Evolutionary conservation across 768 basidiomycete species (phyloP).

Genomic region (Tephrocybe sp.): DNA sequence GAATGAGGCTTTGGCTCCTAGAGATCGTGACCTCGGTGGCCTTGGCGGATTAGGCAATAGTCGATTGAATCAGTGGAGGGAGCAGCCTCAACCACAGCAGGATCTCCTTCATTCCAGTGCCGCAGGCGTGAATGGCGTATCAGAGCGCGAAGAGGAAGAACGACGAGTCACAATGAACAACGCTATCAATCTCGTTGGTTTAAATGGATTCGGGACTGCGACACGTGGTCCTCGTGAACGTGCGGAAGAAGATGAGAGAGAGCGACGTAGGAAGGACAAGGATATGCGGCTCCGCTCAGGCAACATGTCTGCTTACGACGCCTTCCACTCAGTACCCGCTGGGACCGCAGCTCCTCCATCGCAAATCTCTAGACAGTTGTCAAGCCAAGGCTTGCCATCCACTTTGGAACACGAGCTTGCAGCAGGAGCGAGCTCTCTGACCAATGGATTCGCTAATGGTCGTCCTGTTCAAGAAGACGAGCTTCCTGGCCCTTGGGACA

Average conservation of each 20-base stretch:
- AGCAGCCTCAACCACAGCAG: conserved; percentile 24
- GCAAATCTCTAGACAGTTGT: conserved; percentile 31
- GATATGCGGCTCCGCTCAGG: conserved; percentile 41
- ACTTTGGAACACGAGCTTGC: conserved; percentile 13
- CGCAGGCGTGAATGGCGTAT: conserved; percentile 11
- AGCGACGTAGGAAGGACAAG: conserved; percentile 52
- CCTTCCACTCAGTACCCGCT: conserved; percentile 66
- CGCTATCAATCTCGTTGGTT: conserved; percentile 40
- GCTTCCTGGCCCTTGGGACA: conserved; percentile 45
- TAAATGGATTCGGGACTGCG: conserved; percentile 26
- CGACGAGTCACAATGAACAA: conserved; percentile 34
- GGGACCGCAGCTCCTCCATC: conserved; percentile 12
- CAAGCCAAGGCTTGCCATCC: conserved; percentile 23
- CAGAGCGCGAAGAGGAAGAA: conserved; percentile 45
- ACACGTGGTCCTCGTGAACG: conserved; percentile 61
- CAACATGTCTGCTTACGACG: conserved; percentile 61
- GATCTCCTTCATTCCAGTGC: conserved; percentile 13
- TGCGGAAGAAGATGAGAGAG: conserved; percentile 57
- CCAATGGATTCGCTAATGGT: conserved; percentile 16
- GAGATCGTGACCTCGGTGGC: conserved; percentile 47
- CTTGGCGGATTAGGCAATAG: conserved; percentile 39
- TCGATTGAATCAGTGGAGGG: conserved; percentile 38
- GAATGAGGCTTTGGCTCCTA: conserved; percentile 30
- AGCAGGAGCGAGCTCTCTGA: conserved; percentile 17
- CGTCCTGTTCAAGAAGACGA: conserved; percentile 26